These are phyloP conservation scores for Candida sonorensis DNA, from an alignment of 805 yeast species.

Conservation along the genomic window DNA sequence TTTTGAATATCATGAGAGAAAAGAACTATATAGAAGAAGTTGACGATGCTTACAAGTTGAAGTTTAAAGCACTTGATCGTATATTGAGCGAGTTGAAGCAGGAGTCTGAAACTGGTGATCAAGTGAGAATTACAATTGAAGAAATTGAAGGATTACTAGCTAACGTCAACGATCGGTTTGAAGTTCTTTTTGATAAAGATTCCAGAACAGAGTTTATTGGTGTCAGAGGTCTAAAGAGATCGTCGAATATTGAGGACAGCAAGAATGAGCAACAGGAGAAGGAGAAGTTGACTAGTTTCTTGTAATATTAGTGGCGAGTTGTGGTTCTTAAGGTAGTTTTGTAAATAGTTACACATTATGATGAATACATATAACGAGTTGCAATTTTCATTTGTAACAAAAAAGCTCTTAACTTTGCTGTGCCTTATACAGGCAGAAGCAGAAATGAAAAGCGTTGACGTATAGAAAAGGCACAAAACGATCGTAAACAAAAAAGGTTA, in stretches of 20 bases:
- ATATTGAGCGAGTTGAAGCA: slow-evolving; percentile 10
- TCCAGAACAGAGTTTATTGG: slow-evolving; percentile 10
- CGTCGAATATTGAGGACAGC: neutral
- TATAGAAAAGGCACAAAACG: too few species aligned
- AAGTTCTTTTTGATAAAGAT: slow-evolving; percentile 12
- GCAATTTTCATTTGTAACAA: too few species aligned
- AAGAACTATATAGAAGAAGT: slow-evolving; percentile 38
- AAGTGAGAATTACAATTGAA: slow-evolving; percentile 15
- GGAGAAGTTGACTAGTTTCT: slow-evolving; percentile 3
- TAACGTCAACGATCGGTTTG: slow-evolving; percentile 37
- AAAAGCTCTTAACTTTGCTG: too few species aligned
- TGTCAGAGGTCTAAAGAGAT: slow-evolving; percentile 7
- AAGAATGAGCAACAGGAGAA: slow-evolving; percentile 6
- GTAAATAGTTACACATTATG: too few species aligned
- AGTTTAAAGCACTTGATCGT: slow-evolving; percentile 29
- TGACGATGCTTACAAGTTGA: slow-evolving; percentile 31
- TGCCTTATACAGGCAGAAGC: too few species aligned
- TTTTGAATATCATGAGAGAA: slow-evolving; percentile 40
- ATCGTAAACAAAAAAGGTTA: too few species aligned
- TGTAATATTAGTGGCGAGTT: too few species aligned
- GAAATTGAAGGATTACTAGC: slow-evolving; percentile 36
- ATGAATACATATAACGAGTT: too few species aligned
- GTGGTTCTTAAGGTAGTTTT: too few species aligned
- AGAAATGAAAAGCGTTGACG: too few species aligned
- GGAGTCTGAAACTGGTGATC: slow-evolving; percentile 9